Conservation (phyloP, 176 grass and related monocot genomes). For the Aegilops sharonensis region DNA sequence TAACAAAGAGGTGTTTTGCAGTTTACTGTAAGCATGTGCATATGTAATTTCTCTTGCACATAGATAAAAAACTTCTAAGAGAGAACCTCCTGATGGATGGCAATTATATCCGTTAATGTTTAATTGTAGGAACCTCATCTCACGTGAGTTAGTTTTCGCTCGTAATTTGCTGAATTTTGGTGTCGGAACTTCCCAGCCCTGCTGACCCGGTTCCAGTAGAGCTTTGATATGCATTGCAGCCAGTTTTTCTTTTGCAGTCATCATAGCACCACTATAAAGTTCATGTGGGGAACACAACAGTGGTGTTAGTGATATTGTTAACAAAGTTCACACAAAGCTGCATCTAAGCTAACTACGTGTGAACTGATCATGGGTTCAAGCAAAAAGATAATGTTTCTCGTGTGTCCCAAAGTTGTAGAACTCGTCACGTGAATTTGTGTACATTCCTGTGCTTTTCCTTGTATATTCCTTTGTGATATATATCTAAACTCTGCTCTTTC, state of each 20-base stretch:
- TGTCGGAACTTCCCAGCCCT: not conserved
- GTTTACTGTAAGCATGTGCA: not conserved
- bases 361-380: not conserved
- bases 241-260: not conserved
- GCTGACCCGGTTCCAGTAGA: not conserved
- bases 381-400: not conserved
- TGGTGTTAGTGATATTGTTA: not conserved
- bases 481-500: not conserved
- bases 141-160: not conserved
- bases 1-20: not conserved
- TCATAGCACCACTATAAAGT: not conserved
- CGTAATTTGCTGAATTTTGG: conserved; percentile 13
- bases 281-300: not conserved
- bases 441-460: not conserved
- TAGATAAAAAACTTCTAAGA: not conserved
- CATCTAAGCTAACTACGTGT: not conserved
- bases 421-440: not conserved
- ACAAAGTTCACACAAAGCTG: not conserved
- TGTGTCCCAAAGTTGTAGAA: not conserved
- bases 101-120: not conserved
- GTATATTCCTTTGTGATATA: not conserved
- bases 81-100: not conserved
- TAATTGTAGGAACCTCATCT: not conserved
- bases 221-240: not conserved
- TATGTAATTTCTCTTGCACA: not conserved